A percentile compares a stretch with the other conserved stretches of the same genome.
phyloP scores from a whole-genome alignment of 2,329 filamentous ascomycete genomes.

The Lanzia echinophila region DNA sequence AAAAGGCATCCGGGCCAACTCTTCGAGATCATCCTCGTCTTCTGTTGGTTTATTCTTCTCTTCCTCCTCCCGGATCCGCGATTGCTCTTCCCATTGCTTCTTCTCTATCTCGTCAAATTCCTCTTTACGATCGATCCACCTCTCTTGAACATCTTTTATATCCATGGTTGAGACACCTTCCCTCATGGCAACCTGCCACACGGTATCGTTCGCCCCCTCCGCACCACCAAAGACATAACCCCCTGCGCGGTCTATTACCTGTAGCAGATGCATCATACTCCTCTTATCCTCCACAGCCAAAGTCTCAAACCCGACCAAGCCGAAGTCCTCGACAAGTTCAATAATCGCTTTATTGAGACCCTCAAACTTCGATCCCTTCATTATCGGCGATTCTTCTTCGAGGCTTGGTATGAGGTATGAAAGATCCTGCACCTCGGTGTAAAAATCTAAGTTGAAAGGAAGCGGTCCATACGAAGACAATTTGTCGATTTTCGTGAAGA shows the following conservation, averaged over 20 bases:
- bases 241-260: constrained; percentile 83
- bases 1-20: constrained; percentile 4
- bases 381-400: constrained; percentile 66
- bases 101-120: constrained; percentile 71
- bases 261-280: constrained; percentile 88
- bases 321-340: constrained; percentile 81
- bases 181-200: constrained; percentile 96
- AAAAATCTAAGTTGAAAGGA: constrained; percentile 93
- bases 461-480: constrained; percentile 76
- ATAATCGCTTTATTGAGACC: constrained; percentile 82
- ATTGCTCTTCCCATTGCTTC: constrained; percentile 69
- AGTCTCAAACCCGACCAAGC: constrained; percentile 85
- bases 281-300: constrained; percentile 94
- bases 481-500: constrained; percentile 97
- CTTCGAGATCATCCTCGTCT: constrained; percentile 24
- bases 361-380: constrained; percentile 69
- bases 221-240: constrained; percentile 89
- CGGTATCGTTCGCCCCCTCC: constrained; percentile 86
- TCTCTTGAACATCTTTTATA: constrained; percentile 83
- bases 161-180: constrained; percentile 69
- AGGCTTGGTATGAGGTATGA: constrained; percentile 76
- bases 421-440: constrained; percentile 94
- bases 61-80: constrained; percentile 41
- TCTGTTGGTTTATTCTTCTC: constrained; percentile 29
- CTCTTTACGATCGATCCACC: constrained; percentile 88